Percentiles rank a stretch among this genome's conserved stretches.
phyloP scores from a whole-genome alignment of 73 alveolate genomes.

The Durusdinium trenchii region DNA sequence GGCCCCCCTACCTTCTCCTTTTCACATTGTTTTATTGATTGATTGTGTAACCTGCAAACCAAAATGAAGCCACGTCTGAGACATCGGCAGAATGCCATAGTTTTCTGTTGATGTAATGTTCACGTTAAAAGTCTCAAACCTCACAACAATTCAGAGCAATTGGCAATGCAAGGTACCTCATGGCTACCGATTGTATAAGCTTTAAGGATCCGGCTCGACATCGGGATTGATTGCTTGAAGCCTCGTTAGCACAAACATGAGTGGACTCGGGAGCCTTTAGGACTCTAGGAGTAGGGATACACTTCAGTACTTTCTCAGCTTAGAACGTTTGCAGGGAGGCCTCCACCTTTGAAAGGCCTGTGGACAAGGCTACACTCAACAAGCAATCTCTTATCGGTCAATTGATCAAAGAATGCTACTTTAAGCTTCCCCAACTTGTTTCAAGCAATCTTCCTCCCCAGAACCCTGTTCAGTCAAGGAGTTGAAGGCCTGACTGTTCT shows the following conservation, averaged over 20 bases:
- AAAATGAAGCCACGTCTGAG: neutral
- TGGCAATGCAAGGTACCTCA: neutral
- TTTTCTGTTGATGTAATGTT: constrained; percentile 98
- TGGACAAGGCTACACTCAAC: constrained; percentile 57
- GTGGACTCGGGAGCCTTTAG: neutral
- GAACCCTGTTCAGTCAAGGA: too few relatives aligned
- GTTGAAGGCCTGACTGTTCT: constrained; percentile 96
- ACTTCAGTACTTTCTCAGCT: neutral
- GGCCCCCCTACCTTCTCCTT: too few relatives aligned
- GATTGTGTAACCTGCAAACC: too few relatives aligned
- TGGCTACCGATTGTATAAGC: neutral
- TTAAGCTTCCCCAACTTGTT: too few relatives aligned
- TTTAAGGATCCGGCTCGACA: constrained; percentile 97
- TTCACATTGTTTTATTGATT: too few relatives aligned
- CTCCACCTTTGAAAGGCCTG: constrained; percentile 98
- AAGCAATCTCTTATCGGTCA: neutral
- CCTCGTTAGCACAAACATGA: constrained; percentile 27
- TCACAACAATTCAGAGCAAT: neutral
- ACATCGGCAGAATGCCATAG: constrained; percentile 95
- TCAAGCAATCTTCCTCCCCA: too few relatives aligned
- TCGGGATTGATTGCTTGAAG: constrained; percentile 99
- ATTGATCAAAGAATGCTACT: neutral
- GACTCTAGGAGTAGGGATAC: neutral
- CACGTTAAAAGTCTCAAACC: constrained; percentile 96
- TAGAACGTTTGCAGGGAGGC: constrained; percentile 98